Base-by-base conservation (phyloP, 2,329 filamentous ascomycete genomes). In the Orbilia javanica region DNA sequence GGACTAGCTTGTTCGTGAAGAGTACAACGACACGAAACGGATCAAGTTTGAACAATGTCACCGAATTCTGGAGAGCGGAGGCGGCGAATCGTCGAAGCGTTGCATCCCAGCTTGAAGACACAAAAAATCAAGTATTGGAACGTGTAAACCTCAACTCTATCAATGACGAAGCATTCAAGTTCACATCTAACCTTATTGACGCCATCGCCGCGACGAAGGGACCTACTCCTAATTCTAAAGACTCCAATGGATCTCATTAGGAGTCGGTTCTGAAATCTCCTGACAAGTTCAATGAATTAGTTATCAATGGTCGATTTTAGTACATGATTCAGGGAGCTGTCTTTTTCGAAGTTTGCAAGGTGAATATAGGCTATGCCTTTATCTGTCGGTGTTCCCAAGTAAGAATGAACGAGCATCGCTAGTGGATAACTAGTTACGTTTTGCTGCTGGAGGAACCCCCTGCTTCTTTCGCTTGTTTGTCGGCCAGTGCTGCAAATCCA, bases 121-220 rank as follows among this genome's bases (percentile, higher is more conserved):
- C 72, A 6, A 69, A 34, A 39, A 76, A 42, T 13, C 55, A 76
- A 20, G 39, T 76, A 60, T 22, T 76, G 15, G 72, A 65, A 44
- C 55, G 65, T 8, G 50, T 76, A 10, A 42, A 76, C 22, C 25
- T 76, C 18, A 34, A 64, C 31, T 76, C 72, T 48, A 76, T 76
- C 13, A 76, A 76, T n/a, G 57, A 76, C 11, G 72, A 76, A 22
- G 72, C 72, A 31, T 76, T 76, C 31, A 76, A 65, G 48, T 76
- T 76, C 31, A 76, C 72, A 4, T 70, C 72, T 10, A 65, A 34
- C 34, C 46, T 76, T 18, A 60, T 76, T 8, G 72, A 76, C 7
- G 65, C 55, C 2, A 70, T 76, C 13, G 31, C 39, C 11, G 27
- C 65, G 15, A 29, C 36, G 34, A 76, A 57, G 22, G 25, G 29